phyloP scores from a whole-genome alignment of 129 eudicot species.

The Arctium lappa region DNA sequence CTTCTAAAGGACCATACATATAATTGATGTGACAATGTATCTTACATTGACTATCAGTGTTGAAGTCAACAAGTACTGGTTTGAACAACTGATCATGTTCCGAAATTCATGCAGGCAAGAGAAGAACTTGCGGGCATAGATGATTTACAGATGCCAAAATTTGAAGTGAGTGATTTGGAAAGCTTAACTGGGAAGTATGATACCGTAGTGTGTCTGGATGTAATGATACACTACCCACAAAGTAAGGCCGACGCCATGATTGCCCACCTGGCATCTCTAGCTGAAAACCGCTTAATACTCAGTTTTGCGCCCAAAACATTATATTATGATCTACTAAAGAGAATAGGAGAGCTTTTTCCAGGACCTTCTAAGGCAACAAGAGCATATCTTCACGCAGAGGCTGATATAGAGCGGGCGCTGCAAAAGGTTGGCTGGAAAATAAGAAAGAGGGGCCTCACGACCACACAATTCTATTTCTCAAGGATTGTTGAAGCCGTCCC shows the following conservation, averaged over 20 bases:
- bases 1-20: not conserved
- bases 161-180: slow-evolving; percentile 92
- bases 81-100: slow-evolving; percentile 6
- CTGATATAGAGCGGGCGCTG: slow-evolving; percentile 89
- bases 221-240: slow-evolving; percentile 96
- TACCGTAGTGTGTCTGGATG: slow-evolving; percentile 89
- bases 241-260: slow-evolving; percentile 95
- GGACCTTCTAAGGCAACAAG: slow-evolving; percentile 99
- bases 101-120: slow-evolving; percentile 58
- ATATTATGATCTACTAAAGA: slow-evolving; percentile 73
- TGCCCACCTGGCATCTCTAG: slow-evolving; percentile 90
- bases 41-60: not conserved
- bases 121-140: slow-evolving; percentile 53
- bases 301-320: slow-evolving; percentile 96
- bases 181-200: slow-evolving; percentile 81
- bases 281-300: slow-evolving; percentile 71
- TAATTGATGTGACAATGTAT: not conserved
- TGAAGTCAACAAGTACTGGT: not conserved
- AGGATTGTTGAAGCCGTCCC: slow-evolving; percentile 83
- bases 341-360: slow-evolving; percentile 95
- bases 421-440: slow-evolving; percentile 91
- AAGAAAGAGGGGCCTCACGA: slow-evolving; percentile 75
- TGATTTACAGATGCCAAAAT: slow-evolving; percentile 61
- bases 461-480: slow-evolving; percentile 92
- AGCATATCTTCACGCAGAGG: slow-evolving; percentile 97